Conservation (phyloP, 208 protist species). For the Naegleria gruberi region DNA sequence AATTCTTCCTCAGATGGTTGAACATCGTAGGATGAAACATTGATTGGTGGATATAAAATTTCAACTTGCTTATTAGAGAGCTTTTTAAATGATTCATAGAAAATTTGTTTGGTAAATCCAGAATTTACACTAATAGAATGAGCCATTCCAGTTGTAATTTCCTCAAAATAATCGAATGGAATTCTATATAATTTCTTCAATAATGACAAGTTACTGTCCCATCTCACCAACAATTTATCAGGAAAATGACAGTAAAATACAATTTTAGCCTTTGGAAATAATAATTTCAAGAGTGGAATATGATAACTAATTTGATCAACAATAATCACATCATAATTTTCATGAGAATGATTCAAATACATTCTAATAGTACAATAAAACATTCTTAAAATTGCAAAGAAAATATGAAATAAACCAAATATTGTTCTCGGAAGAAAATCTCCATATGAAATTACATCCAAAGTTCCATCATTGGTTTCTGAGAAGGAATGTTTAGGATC, state of each 20-base stretch:
- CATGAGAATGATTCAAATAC: background rate
- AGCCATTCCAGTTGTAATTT: slow-evolving; percentile 27
- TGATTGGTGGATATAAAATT: slow-evolving; percentile 19
- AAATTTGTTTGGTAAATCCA: slow-evolving; percentile 27
- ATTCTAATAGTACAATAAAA: background rate
- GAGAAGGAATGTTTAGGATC: slow-evolving; percentile 32
- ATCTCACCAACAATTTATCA: slow-evolving; percentile 33
- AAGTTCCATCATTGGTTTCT: slow-evolving; percentile 33
- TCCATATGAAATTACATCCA: slow-evolving; percentile 28
- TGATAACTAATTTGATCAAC: slow-evolving; percentile 35
- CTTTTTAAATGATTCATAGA: slow-evolving; percentile 20
- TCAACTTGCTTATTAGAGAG: background rate
- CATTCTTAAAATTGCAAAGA: slow-evolving; percentile 35
- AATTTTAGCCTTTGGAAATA: slow-evolving; percentile 21
- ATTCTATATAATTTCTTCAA: slow-evolving; percentile 28
- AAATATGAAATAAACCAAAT: slow-evolving; percentile 33
- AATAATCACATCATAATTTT: slow-evolving; percentile 29
- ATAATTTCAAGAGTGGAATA: slow-evolving; percentile 34
- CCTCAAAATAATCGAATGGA: slow-evolving; percentile 38
- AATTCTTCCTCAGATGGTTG: background rate
- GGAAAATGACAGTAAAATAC: slow-evolving; percentile 50
- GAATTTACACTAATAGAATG: slow-evolving; percentile 37
- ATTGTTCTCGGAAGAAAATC: slow-evolving; percentile 36
- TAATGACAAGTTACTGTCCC: background rate
- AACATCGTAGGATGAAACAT: background rate